Percentiles rank a stretch among this genome's conserved stretches.
phyloP scores from a whole-genome alignment of 805 yeast species.

The Candida jianshihensis region DNA sequence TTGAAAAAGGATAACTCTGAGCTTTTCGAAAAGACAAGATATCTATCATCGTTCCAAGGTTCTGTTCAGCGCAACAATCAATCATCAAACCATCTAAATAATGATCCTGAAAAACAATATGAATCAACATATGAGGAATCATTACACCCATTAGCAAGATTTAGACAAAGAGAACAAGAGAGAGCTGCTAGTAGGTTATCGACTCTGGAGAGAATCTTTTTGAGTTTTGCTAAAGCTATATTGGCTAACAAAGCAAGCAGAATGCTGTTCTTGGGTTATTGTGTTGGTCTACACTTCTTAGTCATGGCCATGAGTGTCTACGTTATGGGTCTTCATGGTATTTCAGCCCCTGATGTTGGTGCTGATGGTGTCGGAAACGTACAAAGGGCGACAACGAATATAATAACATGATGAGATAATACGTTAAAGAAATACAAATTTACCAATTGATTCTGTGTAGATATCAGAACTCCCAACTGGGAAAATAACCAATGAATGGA shows the following conservation, averaged over 20 bases:
- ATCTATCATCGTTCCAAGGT: conserved; percentile 43
- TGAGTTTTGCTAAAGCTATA: conserved; percentile 65
- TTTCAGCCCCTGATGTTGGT: conserved; percentile 38
- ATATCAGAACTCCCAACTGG: not conserved
- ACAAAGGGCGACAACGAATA: no score
- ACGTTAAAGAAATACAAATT: no score
- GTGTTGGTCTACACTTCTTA: conserved; percentile 65
- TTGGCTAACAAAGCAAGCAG: conserved; percentile 68
- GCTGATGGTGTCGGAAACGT: conserved; percentile 13
- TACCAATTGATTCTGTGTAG: not conserved
- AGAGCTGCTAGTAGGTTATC: conserved; percentile 66
- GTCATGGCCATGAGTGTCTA: conserved; percentile 60
- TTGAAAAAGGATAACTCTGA: conserved; percentile 71
- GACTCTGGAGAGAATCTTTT: conserved; percentile 72
- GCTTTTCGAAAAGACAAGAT: conserved; percentile 71
- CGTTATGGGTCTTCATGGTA: conserved; percentile 39
- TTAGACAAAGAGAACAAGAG: conserved; percentile 71
- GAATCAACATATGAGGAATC: conserved; percentile 65
- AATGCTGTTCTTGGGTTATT: conserved; percentile 65
- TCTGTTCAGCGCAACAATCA: conserved; percentile 13
- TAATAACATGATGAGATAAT: not conserved
- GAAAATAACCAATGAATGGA: not conserved
- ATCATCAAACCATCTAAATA: conserved; percentile 6
- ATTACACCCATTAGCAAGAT: conserved; percentile 76
- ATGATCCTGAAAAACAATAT: conserved; percentile 54